Evolutionary conservation across 2,329 filamentous ascomycete species (phyloP), one percentile per base, ranked within the genome.

Genomic region (Fusarium decemcellulare): DNA sequence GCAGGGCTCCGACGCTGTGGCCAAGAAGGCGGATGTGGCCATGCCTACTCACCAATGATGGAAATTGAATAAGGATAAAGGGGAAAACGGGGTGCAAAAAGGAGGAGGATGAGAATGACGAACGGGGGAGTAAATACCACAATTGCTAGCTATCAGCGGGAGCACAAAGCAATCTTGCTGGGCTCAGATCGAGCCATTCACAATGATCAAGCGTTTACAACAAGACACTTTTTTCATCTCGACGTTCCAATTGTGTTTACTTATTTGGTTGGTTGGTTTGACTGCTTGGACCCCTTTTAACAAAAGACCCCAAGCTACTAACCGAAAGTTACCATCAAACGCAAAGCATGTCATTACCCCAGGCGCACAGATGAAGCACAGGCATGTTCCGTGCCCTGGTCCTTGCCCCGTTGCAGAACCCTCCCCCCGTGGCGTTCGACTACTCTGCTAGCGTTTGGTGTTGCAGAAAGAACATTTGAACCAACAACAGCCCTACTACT

Each of bases 1-100:
- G 96, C 90, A 90, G 76, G 90, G 88, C 65, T 90, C 95, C 76
- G 95, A 98, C 83, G 95, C 94, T 1, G 88, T 96, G 51, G 91
- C 90, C 59, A 92, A 91, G 72, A 95, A 95, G 87, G 95, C 95
- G 15, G 90, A 91, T 75, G 94, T 97, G 11, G 88, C 93, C 67
- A 98, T 98, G 95, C 95, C 95, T 18, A 88, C 84, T 27, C 81
- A 79, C 46, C 77, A 80, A 68, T 34, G 46, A 43, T 30, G 48
- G 43, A 27, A 32, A 50, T 27, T 23, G 36, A 53, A 18, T 18
- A 11, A 37, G n/a, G 44, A 9, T 46, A 11, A 44, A 34, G 36
- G 32, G 23, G 23, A 51, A 51, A 32, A 32, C 27, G 40, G 40
- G 44, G 16, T 39, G 40, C 23, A 4, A 65, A 67, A 52, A 61